phyloP scores from a whole-genome alignment of 768 basidiomycete genomes.

The Candolleomyces aberdarensis region DNA sequence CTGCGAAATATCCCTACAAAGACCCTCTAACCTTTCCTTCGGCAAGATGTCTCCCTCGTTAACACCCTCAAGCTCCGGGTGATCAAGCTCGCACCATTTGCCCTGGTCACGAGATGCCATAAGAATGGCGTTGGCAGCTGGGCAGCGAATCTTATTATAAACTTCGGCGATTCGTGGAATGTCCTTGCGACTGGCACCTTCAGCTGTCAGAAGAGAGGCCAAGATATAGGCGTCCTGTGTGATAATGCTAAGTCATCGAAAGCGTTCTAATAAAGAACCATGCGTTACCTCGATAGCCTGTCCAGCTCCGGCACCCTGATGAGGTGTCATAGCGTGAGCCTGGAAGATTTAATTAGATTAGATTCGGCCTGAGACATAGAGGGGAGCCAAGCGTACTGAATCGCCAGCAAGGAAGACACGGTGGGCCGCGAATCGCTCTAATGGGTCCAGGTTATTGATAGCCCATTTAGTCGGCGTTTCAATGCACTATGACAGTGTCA shows the following conservation, averaged over 20 bases:
- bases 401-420: slow-evolving; percentile 48
- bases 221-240: slow-evolving; percentile 38
- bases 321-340: slow-evolving; percentile 32
- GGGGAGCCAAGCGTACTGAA: slow-evolving; percentile 27
- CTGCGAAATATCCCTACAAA: slow-evolving; percentile 16
- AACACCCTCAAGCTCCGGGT: slow-evolving; percentile 24
- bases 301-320: slow-evolving; percentile 29
- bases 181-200: slow-evolving; percentile 8
- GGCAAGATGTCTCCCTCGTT: slow-evolving; percentile 23
- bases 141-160: slow-evolving; percentile 23
- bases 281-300: slow-evolving; percentile 27
- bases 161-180: slow-evolving; percentile 25
- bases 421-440: slow-evolving; percentile 36
- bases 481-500: slow-evolving; percentile 23
- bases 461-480: slow-evolving; percentile 40
- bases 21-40: slow-evolving; percentile 14
- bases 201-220: slow-evolving; percentile 21
- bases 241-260: neutral
- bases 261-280: neutral
- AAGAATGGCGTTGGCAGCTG: slow-evolving; percentile 21
- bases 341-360: slow-evolving; percentile 1
- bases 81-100: slow-evolving; percentile 9
- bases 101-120: slow-evolving; percentile 12
- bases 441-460: slow-evolving; percentile 35
- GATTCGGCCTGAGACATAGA: neutral